Base-by-base conservation (phyloP, 345 rosid genomes). In the Linum usitatissimum region DNA sequence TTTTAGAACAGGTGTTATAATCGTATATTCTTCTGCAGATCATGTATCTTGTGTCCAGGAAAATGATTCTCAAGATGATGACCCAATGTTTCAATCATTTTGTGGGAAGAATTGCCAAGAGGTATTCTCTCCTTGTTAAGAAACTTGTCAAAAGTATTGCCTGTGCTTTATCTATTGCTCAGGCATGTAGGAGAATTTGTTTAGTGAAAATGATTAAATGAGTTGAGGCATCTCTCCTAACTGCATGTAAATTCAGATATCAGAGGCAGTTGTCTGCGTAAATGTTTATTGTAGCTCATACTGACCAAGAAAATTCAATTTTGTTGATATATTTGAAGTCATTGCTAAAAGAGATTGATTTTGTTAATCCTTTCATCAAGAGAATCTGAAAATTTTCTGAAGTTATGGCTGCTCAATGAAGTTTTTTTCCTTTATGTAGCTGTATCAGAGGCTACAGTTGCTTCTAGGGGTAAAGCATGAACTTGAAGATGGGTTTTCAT, bases 391-490 rank as follows among this genome's bases (percentile, higher is more conserved):
- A 12, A 0, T 55, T 9, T n/a, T 20, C 30, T 55, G 30, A 9
- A 18, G 6, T 55, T 12, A 18, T 28, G 30, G 8, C 20, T 34
- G 14, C 20, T 55, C 5, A 55, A 3, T 23, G 20, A 60, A 60
- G 36, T 62, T 42, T 13, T 48, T 68, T 30, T 66, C 28, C 55
- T 38, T 45, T 45, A 9, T 45, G 51, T 81, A 92, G 99, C 55
- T 90, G 62, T 78, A 71, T 65, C 77, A 72, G 62, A 77, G 78
- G 66, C 70, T 88, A 59, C 79, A 84, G 71, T 71, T 60, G 69
- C 85, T 87, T 68, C 74, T 92, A 53, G 97, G 97, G 74, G 94
- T 92, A 55, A 83, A 80, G 70, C 91, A 90, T 72, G 80, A 83
- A 74, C 48, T 90, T 62, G 88, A 82, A 67, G 96, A 77, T 42